phyloP scores from a whole-genome alignment of 805 yeast species.

The Clavispora asparagi region DNA sequence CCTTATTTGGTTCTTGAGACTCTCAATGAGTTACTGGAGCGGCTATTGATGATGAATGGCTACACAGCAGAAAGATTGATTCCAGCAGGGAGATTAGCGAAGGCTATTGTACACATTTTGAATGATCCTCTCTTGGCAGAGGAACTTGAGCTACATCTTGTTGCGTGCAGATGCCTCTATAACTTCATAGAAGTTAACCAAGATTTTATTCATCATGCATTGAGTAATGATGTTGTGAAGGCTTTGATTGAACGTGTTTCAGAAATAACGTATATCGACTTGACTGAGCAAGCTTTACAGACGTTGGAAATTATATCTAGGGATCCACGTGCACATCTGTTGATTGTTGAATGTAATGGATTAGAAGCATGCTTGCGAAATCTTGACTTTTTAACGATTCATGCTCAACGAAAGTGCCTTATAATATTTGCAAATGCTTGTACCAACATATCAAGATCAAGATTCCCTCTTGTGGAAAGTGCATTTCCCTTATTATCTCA shows the following conservation, averaged over 20 bases:
- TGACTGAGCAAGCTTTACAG: slow-evolving; percentile 87
- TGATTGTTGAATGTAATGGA: slow-evolving; percentile 55
- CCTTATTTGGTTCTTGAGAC: slow-evolving; percentile 60
- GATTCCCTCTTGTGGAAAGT: slow-evolving; percentile 46
- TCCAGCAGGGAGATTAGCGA: slow-evolving; percentile 54
- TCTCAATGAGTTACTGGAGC: slow-evolving; percentile 58
- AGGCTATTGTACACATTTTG: slow-evolving; percentile 52
- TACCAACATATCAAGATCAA: slow-evolving; percentile 37
- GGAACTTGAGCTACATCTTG: slow-evolving; percentile 74
- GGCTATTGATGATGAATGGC: slow-evolving; percentile 64
- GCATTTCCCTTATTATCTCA: slow-evolving; percentile 57
- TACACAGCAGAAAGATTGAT: slow-evolving; percentile 57
- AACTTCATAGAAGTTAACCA: slow-evolving; percentile 73
- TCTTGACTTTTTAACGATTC: slow-evolving; percentile 83
- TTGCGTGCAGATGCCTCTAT: slow-evolving; percentile 78
- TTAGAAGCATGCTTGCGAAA: slow-evolving; percentile 62
- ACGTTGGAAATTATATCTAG: slow-evolving; percentile 65
- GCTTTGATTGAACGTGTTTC: slow-evolving; percentile 59
- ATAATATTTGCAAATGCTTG: slow-evolving; percentile 69
- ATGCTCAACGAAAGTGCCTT: slow-evolving; percentile 81
- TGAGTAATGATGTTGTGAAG: slow-evolving; percentile 60
- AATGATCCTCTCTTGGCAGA: slow-evolving; percentile 52
- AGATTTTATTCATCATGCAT: slow-evolving; percentile 57
- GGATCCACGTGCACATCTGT: slow-evolving; percentile 42
- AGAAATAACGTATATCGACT: slow-evolving; percentile 79